Conservation (phyloP, 2,329 filamentous ascomycete species). For the Monosporascus sp. region DNA sequence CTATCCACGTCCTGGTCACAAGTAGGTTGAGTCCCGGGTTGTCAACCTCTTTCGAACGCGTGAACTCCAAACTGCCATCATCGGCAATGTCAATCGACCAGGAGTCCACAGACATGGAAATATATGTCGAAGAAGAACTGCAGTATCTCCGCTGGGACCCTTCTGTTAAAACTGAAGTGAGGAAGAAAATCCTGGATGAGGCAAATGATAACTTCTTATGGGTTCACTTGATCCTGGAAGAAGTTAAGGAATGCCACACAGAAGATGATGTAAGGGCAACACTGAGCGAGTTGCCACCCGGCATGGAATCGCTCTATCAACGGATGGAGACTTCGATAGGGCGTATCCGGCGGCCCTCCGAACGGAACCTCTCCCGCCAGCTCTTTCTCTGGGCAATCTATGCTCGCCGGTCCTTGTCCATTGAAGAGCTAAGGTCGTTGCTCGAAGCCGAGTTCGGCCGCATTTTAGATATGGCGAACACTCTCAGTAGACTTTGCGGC, state of each 20-base stretch:
- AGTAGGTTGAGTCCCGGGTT: slow-evolving; percentile 1
- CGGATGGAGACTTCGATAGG: slow-evolving; percentile 7
- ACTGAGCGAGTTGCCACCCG: slow-evolving; percentile 22
- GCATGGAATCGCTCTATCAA: slow-evolving; percentile 21
- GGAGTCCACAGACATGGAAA: slow-evolving; percentile 7
- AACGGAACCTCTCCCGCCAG: slow-evolving; percentile 1
- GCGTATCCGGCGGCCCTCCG: not conserved
- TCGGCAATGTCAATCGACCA: not conserved
- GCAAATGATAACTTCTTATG: slow-evolving; percentile 30
- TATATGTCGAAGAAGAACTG: slow-evolving; percentile 6
- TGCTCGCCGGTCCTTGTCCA: slow-evolving; percentile 2
- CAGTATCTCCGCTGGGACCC: slow-evolving; percentile 4
- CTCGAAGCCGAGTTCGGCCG: slow-evolving; percentile 5
- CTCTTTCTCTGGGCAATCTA: slow-evolving; percentile 11
- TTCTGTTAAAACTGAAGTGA: slow-evolving; percentile 4
- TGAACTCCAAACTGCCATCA: not conserved
- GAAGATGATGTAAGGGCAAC: slow-evolving; percentile 17
- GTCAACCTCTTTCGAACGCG: not conserved
- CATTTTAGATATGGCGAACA: slow-evolving; percentile 8
- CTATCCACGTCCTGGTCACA: not conserved
- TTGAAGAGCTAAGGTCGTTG: slow-evolving; percentile 7
- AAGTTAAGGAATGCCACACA: slow-evolving; percentile 22
- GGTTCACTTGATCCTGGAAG: slow-evolving; percentile 24
- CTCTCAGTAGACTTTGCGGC: slow-evolving; percentile 7
- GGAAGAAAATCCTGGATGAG: slow-evolving; percentile 16